These are phyloP conservation scores for Aspergillus ibericus DNA, from an alignment of 2,329 filamentous ascomycete species.

Conservation along the genomic window DNA sequence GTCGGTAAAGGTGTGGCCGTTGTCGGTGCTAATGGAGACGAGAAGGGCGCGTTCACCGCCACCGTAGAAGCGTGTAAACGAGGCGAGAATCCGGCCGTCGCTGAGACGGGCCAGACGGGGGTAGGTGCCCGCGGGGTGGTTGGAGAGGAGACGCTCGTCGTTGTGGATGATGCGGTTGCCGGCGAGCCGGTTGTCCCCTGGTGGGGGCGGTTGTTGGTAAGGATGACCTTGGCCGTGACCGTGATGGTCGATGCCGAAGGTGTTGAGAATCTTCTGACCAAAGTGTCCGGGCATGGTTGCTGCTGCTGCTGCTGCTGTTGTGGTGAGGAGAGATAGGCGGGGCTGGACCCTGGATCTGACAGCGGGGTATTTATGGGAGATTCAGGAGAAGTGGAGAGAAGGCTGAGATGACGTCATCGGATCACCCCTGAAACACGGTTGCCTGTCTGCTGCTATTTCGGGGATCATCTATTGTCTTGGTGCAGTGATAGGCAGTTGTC, in stretches of 20 bases:
- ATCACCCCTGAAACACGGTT: no score
- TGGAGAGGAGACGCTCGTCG: slow-evolving; percentile 36
- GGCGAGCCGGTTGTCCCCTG: slow-evolving; percentile 9
- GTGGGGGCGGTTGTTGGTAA: slow-evolving; percentile 8
- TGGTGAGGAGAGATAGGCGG: neutral
- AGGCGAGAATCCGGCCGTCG: slow-evolving; percentile 49
- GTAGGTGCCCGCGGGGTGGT: slow-evolving; percentile 47
- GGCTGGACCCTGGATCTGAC: no score
- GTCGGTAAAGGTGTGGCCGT: slow-evolving; percentile 42
- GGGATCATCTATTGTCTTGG: no score
- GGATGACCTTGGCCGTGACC: slow-evolving; percentile 6
- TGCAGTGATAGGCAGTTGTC: no score
- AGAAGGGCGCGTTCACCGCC: slow-evolving; percentile 40
- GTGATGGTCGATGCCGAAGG: slow-evolving; percentile 26
- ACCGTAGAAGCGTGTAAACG: slow-evolving; percentile 45
- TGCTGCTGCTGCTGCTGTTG: no score
- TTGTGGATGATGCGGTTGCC: slow-evolving; percentile 31
- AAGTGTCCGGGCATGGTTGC: slow-evolving; percentile 31
- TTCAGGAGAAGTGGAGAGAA: no score
- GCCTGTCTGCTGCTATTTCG: no score
- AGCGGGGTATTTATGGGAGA: no score
- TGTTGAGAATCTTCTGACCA: slow-evolving; percentile 35
- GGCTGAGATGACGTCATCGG: no score
- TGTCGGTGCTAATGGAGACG: slow-evolving; percentile 48
- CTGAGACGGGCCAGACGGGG: slow-evolving; percentile 48